These are phyloP conservation scores for Paracamarosporium sp. DNA, from an alignment of 2,329 filamentous ascomycete genomes.

Conservation along the genomic window DNA sequence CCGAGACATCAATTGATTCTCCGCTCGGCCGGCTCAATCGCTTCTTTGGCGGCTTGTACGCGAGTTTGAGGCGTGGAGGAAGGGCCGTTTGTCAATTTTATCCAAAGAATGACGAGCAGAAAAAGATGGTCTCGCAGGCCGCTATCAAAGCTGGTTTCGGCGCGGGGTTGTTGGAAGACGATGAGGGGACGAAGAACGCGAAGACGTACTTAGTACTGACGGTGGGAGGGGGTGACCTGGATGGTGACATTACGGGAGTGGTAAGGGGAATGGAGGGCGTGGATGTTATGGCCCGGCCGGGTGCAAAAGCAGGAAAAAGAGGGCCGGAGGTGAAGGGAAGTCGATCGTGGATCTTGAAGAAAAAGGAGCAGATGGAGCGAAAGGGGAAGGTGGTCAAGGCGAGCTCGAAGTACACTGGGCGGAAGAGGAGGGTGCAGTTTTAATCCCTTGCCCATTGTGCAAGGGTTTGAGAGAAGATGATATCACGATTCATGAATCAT, in stretches of 20 bases:
- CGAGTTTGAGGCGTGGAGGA: constrained; percentile 80
- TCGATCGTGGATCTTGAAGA: constrained; percentile 82
- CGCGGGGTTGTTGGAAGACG: constrained; percentile 92
- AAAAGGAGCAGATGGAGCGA: constrained; percentile 91
- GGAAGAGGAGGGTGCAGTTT: constrained; percentile 82
- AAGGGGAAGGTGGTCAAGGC: constrained; percentile 95
- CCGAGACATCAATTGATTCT: constrained; percentile 84
- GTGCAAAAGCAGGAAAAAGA: constrained; percentile 59
- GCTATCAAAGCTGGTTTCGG: constrained; percentile 95
- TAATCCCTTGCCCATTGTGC: constrained; percentile 48
- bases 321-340: constrained; percentile 77
- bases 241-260: constrained; percentile 83
- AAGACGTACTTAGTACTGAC: constrained; percentile 97
- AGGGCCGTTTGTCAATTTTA: constrained; percentile 97
- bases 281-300: constrained; percentile 68
- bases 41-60: constrained; percentile 94
- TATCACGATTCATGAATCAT: constrained; percentile 31
- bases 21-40: constrained; percentile 78
- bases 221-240: constrained; percentile 73
- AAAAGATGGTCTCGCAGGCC: constrained; percentile 88
- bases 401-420: constrained; percentile 90
- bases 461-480: not conserved
- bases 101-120: constrained; percentile 91
- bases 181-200: constrained; percentile 92
- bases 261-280: constrained; percentile 89